These are phyloP conservation scores for Globisporangium emineosum DNA, from an alignment of 352 stramenopile genomes.

Conservation along the genomic window DNA sequence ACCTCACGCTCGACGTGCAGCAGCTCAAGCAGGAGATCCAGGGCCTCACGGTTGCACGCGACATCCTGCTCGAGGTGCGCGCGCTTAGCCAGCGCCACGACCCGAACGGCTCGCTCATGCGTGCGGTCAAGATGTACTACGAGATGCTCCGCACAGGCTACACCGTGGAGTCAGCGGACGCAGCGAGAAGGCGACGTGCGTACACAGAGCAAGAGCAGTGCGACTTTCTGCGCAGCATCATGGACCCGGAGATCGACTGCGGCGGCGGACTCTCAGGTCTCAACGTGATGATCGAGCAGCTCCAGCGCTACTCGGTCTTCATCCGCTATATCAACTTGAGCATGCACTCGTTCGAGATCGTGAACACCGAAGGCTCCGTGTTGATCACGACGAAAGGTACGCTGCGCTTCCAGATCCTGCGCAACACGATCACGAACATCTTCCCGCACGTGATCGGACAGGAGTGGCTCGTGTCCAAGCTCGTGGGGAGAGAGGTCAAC, in stretches of 20 bases:
- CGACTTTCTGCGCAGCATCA: slow-evolving; percentile 24
- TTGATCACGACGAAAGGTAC: slow-evolving; percentile 22
- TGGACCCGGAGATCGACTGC: slow-evolving; percentile 25
- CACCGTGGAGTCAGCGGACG: background rate
- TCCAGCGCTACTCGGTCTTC: slow-evolving; percentile 28
- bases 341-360: slow-evolving; percentile 25
- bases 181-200: background rate
- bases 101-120: slow-evolving; percentile 12
- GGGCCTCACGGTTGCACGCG: slow-evolving; percentile 15
- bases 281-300: slow-evolving; percentile 28
- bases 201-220: slow-evolving; percentile 9
- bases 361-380: slow-evolving; percentile 17
- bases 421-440: slow-evolving; percentile 23
- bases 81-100: slow-evolving; percentile 7
- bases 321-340: slow-evolving; percentile 23
- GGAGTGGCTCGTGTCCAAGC: slow-evolving; percentile 21
- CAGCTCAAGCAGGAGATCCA: slow-evolving; percentile 30
- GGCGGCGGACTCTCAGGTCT: slow-evolving; percentile 21
- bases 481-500: slow-evolving; percentile 22
- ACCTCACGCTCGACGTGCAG: slow-evolving; percentile 31
- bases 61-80: slow-evolving; percentile 18
- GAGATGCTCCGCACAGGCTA: slow-evolving; percentile 15
- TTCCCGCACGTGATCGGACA: slow-evolving; percentile 28
- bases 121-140: slow-evolving; percentile 11
- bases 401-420: slow-evolving; percentile 26